phyloP scores from a whole-genome alignment of 371 early-diverging fungal genomes.

The Lichtheimia ramosa region DNA sequence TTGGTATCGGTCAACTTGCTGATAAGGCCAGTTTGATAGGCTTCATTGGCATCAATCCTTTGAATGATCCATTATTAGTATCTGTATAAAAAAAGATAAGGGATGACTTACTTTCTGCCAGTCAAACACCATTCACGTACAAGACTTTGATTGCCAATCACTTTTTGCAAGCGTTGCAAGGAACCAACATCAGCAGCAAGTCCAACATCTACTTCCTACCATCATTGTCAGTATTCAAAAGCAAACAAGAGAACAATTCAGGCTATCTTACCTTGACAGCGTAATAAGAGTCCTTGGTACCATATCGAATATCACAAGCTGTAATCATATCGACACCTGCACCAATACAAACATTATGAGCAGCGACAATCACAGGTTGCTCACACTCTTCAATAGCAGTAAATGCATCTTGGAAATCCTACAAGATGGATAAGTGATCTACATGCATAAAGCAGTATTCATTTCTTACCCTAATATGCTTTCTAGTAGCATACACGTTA shows the following conservation, averaged over 20 bases:
- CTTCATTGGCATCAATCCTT: slow-evolving; percentile 65
- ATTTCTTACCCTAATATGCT: slow-evolving; percentile 31
- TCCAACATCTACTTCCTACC: slow-evolving; percentile 86
- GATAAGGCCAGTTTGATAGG: slow-evolving; percentile 77
- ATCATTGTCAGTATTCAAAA: not conserved
- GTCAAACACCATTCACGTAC: slow-evolving; percentile 89
- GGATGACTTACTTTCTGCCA: slow-evolving; percentile 61
- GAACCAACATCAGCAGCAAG: slow-evolving; percentile 90
- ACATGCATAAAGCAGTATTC: not conserved
- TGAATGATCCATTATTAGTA: no score
- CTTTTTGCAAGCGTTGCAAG: slow-evolving; percentile 91
- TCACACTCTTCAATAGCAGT: slow-evolving; percentile 81
- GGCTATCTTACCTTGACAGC: slow-evolving; percentile 81
- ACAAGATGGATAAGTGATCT: slow-evolving; percentile 13
- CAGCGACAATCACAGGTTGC: slow-evolving; percentile 89
- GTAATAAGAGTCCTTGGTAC: slow-evolving; percentile 79
- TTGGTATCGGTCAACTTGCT: slow-evolving; percentile 62
- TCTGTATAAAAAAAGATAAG: no score
- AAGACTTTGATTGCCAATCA: slow-evolving; percentile 89
- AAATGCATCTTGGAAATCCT: slow-evolving; percentile 63
- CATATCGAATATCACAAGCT: slow-evolving; percentile 92
- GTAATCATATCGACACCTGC: slow-evolving; percentile 88
- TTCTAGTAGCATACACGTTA: slow-evolving; percentile 42
- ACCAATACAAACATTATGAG: slow-evolving; percentile 89
- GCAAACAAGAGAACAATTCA: no score